These are phyloP conservation scores for Lepidopterella palustris DNA, from an alignment of 495 filamentous ascomycete genomes.

Conservation along the genomic window DNA sequence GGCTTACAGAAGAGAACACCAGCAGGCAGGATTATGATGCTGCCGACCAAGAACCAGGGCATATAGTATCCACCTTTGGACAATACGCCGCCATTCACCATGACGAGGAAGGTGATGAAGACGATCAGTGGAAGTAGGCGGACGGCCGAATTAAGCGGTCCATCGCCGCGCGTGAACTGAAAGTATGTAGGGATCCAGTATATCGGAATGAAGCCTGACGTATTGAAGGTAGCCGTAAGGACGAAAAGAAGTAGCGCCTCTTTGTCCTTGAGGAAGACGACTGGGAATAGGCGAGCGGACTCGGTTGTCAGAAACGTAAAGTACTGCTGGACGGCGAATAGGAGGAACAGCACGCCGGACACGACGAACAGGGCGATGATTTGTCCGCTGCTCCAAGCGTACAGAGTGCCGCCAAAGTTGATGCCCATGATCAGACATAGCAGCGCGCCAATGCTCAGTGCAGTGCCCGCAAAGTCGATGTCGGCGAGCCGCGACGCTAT, in stretches of 20 bases:
- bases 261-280: neutral
- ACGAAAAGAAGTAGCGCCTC: neutral
- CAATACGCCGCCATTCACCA: conserved; percentile 3
- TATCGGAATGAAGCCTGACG: neutral
- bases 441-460: neutral
- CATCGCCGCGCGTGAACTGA: neutral
- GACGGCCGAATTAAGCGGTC: neutral
- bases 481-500: neutral
- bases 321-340: conserved; percentile 13
- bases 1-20: neutral
- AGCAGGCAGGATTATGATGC: neutral
- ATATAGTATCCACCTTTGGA: conserved; percentile 7
- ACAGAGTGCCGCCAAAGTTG: conserved; percentile 8
- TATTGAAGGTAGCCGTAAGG: neutral
- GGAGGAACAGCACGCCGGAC: conserved; percentile 4
- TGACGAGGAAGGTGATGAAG: neutral
- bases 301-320: conserved; percentile 7
- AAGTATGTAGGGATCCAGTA: neutral
- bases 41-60: conserved; percentile 8
- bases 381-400: conserved; percentile 4
- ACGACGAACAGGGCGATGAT: conserved; percentile 13
- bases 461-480: conserved; percentile 9
- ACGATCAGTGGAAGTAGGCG: neutral
- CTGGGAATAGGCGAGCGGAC: conserved; percentile 9
- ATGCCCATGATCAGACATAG: conserved; percentile 1